These are phyloP conservation scores for Lentinula boryana DNA, from an alignment of 768 basidiomycete species.

Conservation along the genomic window DNA sequence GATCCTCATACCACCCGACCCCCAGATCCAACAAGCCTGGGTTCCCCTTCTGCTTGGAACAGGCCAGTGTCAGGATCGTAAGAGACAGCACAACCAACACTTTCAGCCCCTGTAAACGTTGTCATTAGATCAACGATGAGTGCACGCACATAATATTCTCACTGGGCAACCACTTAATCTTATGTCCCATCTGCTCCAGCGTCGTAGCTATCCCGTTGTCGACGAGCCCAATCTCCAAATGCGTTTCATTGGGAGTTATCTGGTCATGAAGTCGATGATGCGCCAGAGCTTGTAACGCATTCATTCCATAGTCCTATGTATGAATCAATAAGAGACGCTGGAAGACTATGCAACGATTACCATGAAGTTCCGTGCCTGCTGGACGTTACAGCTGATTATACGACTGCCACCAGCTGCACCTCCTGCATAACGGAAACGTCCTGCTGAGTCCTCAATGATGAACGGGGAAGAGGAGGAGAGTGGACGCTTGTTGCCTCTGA, in stretches of 20 bases:
- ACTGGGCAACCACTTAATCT: background rate
- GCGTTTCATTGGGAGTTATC: background rate
- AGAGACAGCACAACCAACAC: background rate
- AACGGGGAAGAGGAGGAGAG: slow-evolving; percentile 1
- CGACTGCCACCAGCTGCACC: slow-evolving; percentile 2
- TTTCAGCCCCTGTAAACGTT: background rate
- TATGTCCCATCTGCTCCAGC: background rate
- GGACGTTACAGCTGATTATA: background rate
- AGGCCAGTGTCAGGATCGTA: background rate
- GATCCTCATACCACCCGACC: background rate
- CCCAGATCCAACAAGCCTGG: background rate
- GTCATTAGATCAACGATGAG: background rate
- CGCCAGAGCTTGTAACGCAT: background rate
- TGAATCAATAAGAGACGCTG: background rate
- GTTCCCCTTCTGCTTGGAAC: background rate
- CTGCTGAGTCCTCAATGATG: background rate
- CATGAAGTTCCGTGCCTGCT: background rate
- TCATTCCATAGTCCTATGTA: background rate
- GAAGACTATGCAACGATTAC: background rate
- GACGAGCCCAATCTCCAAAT: background rate
- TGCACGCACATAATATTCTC: background rate
- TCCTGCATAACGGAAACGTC: background rate
- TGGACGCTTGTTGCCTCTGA: background rate
- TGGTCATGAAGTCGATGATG: slow-evolving; percentile 1
- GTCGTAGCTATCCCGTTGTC: background rate